Percentiles rank a stretch among this genome's conserved stretches.
These are phyloP conservation scores for Massarina eburnea DNA, from an alignment of 2,329 filamentous ascomycete genomes.

Conservation along the genomic window DNA sequence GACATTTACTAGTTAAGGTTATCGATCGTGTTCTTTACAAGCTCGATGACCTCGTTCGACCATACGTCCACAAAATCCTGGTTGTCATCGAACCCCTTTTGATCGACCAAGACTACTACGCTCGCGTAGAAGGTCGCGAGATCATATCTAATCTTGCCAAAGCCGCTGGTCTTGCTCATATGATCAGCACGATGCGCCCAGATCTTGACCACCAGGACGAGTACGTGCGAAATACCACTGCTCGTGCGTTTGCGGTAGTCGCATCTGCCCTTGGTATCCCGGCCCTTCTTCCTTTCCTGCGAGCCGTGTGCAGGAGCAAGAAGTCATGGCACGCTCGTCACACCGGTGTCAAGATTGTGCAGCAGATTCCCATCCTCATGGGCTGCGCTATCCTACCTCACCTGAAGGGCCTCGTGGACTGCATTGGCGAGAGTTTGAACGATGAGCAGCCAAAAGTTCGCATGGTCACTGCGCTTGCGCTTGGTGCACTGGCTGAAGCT, in stretches of 20 bases:
- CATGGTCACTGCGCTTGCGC: conserved; percentile 92
- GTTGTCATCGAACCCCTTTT: conserved; percentile 99
- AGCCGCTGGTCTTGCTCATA: conserved; percentile 92
- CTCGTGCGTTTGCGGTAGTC: conserved; percentile 94
- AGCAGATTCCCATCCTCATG: conserved; percentile 98
- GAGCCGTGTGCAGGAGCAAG: conserved; percentile 95
- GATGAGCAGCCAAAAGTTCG: conserved; percentile 98
- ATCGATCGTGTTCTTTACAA: conserved; percentile 99
- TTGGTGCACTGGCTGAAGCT: conserved; percentile 92
- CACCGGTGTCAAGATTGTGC: conserved; percentile 98
- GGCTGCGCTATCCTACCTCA: conserved; percentile 95
- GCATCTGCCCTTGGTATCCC: conserved; percentile 95
- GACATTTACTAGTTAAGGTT: conserved; percentile 96
- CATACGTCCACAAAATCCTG: conserved; percentile 96
- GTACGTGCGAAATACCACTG: conserved; percentile 97
- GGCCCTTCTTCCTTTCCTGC: conserved; percentile 88
- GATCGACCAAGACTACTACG: conserved; percentile 99
- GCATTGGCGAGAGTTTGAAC: conserved; percentile 92
- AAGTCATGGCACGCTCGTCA: conserved; percentile 99
- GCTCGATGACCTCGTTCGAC: conserved; percentile 91
- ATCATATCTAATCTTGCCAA: conserved; percentile 98
- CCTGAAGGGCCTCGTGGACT: conserved; percentile 93
- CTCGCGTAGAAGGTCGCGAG: conserved; percentile 94
- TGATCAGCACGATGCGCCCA: conserved; percentile 99
- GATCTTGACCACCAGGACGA: conserved; percentile 99